Percentiles rank a stretch among this genome's conserved stretches.
These are phyloP conservation scores for Botrytis elliptica DNA, from an alignment of 2,329 filamentous ascomycete genomes.

Conservation along the genomic window DNA sequence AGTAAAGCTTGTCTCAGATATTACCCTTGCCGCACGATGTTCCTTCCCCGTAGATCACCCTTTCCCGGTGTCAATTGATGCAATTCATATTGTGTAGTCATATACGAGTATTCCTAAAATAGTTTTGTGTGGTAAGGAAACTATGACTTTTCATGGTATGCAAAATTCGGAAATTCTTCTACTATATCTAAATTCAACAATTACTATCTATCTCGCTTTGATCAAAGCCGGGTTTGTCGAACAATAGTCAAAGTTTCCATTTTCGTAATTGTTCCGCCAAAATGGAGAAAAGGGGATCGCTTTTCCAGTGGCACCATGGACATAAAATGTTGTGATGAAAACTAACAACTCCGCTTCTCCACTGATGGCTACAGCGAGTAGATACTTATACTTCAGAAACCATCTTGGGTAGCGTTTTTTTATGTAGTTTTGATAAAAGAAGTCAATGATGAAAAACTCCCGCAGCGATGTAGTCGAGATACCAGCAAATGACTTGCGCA, in stretches of 20 bases:
- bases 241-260: neutral
- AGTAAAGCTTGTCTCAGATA: neutral
- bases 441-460: neutral
- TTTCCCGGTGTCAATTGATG: neutral
- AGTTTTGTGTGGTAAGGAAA: neutral
- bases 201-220: neutral
- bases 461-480: neutral
- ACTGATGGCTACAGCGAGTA: neutral
- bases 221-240: neutral
- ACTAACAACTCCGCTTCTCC: neutral
- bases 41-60: neutral
- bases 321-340: neutral
- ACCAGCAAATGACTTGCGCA: neutral
- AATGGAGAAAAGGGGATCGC: neutral
- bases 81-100: neutral
- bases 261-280: neutral
- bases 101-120: neutral
- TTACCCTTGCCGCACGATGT: neutral
- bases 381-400: neutral
- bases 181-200: neutral
- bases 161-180: neutral
- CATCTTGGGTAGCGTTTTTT: neutral
- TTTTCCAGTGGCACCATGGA: neutral
- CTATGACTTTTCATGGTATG: neutral
- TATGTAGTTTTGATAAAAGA: too few relatives aligned